phyloP scores from a whole-genome alignment of 1,139 yeast genomes.

The Neolecta irregularis region DNA sequence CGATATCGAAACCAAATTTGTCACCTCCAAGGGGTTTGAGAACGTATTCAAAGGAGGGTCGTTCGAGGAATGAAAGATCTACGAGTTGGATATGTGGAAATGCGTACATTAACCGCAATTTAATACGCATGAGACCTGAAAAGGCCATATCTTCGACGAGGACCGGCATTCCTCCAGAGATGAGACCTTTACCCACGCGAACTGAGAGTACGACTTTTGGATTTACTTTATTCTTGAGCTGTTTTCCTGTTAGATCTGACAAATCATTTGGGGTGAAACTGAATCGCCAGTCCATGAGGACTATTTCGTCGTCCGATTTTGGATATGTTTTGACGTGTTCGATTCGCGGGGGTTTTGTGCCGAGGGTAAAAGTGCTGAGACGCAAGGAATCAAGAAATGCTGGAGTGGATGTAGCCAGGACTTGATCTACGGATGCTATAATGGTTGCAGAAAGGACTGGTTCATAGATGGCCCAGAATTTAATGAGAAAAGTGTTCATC shows the following conservation, averaged over 20 bases:
- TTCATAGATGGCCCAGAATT: constrained; percentile 81
- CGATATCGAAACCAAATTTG: constrained; percentile 71
- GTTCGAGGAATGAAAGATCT: constrained; percentile 65
- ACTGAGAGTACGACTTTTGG: constrained; percentile 41
- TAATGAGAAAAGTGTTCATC: constrained; percentile 73
- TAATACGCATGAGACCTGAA: constrained; percentile 57
- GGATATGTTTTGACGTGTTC: constrained; percentile 78
- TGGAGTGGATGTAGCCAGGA: constrained; percentile 55
- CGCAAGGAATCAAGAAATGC: constrained; percentile 66
- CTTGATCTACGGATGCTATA: constrained; percentile 69
- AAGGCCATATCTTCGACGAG: constrained; percentile 37
- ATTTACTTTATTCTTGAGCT: constrained; percentile 65
- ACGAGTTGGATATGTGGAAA: constrained; percentile 90
- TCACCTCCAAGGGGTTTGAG: constrained; percentile 62
- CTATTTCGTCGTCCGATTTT: constrained; percentile 77
- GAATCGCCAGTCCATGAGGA: constrained; percentile 90
- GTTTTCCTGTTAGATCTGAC: constrained; percentile 71
- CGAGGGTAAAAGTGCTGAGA: constrained; percentile 78
- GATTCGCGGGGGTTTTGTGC: constrained; percentile 87
- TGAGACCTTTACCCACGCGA: constrained; percentile 29
- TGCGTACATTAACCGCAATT: constrained; percentile 74
- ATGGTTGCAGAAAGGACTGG: constrained; percentile 82
- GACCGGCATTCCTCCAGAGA: constrained; percentile 28
- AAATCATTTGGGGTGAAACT: constrained; percentile 83
- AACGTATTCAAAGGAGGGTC: constrained; percentile 76